Conservation (phyloP, 2,329 filamentous ascomycete species). For the Botryotinia calthae region DNA sequence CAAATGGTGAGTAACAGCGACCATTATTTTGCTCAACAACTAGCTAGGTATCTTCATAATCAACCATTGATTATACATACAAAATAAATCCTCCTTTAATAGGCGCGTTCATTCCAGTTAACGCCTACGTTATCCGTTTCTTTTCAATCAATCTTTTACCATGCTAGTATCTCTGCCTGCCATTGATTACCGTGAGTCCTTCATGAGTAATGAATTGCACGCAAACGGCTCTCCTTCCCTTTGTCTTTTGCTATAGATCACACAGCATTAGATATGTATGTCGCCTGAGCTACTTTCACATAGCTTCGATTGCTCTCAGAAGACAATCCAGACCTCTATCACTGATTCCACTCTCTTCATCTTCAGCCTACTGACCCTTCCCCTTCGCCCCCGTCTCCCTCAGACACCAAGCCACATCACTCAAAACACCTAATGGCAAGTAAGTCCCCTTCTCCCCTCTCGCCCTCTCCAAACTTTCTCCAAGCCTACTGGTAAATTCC, state of each 20-base stretch:
- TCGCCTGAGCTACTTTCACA: slow-evolving; percentile 43
- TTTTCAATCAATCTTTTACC: neutral
- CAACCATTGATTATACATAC: neutral
- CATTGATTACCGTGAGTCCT: neutral
- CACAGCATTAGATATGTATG: neutral
- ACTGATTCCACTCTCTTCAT: slow-evolving; percentile 44
- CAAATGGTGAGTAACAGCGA: neutral
- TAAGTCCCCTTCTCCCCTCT: slow-evolving; percentile 66
- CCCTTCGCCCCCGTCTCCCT: slow-evolving; percentile 49
- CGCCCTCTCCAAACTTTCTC: slow-evolving; percentile 62
- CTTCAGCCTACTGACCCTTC: slow-evolving; percentile 41
- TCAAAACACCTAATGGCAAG: slow-evolving; percentile 80
- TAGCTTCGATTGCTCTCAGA: slow-evolving; percentile 56
- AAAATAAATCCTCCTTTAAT: neutral
- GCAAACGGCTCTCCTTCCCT: neutral
- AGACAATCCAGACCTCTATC: slow-evolving; percentile 58
- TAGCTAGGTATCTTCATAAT: neutral
- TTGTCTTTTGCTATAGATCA: neutral
- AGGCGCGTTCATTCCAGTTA: neutral
- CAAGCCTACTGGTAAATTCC: slow-evolving; percentile 91
- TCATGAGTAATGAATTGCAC: slow-evolving; percentile 5
- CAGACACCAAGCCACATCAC: slow-evolving; percentile 78
- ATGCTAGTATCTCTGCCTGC: neutral
- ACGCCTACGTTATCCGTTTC: neutral
- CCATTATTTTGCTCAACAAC: neutral